These are phyloP conservation scores for Tirmania nivea DNA, from an alignment of 495 filamentous ascomycete genomes.

Conservation along the genomic window DNA sequence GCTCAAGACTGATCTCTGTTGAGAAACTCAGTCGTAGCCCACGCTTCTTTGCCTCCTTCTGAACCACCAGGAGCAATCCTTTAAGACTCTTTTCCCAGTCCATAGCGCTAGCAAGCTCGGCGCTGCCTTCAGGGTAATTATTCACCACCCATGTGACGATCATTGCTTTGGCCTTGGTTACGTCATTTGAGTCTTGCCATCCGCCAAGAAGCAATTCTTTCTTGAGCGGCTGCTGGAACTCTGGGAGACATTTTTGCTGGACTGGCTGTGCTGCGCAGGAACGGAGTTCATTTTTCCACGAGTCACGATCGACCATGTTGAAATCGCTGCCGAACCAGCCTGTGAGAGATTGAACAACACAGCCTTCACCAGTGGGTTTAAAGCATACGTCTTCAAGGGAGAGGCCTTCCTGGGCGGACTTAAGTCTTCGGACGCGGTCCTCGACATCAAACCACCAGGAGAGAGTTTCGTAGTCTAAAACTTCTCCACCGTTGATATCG, in stretches of 20 bases:
- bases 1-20: conserved; percentile 77
- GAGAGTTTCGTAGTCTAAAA: conserved; percentile 70
- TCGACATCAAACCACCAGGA: conserved; percentile 92
- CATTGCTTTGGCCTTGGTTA: conserved; percentile 56
- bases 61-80: conserved; percentile 42
- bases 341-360: conserved; percentile 76
- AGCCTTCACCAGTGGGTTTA: conserved; percentile 72
- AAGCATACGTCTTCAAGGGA: conserved; percentile 74
- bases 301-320: conserved; percentile 34
- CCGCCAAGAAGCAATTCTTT: conserved; percentile 74
- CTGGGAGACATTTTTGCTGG: conserved; percentile 48
- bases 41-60: conserved; percentile 55
- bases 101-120: conserved; percentile 46
- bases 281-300: conserved; percentile 46
- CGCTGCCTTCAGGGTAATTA: conserved; percentile 54
- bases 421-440: conserved; percentile 42
- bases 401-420: conserved; percentile 38
- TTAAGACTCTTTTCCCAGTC: conserved; percentile 74
- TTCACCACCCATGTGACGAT: conserved; percentile 92
- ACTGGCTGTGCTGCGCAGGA: conserved; percentile 58
- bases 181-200: conserved; percentile 39
- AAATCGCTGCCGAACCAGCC: conserved; percentile 61
- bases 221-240: conserved; percentile 64
- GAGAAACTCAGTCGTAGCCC: conserved; percentile 80
- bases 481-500: conserved; percentile 47